phyloP scores from a whole-genome alignment of 164 flowering plant species.

The Santalum album region DNA sequence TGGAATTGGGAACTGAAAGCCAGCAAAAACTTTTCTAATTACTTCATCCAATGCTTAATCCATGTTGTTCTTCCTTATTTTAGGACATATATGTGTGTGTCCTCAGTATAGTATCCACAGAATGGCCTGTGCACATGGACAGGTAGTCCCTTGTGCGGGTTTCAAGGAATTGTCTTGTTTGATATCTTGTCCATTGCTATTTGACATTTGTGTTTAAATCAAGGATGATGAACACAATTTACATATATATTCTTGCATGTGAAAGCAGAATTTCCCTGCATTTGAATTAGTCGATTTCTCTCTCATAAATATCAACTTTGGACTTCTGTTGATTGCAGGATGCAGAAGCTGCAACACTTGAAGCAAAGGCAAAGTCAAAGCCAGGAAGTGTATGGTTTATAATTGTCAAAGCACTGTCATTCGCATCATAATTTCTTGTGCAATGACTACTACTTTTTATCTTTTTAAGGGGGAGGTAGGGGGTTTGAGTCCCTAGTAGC shows the following conservation, averaged over 20 bases:
- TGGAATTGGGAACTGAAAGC: too few species aligned
- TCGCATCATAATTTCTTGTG: too few species aligned
- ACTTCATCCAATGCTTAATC: too few species aligned
- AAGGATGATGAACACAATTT: too few species aligned
- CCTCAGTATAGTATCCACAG: too few species aligned
- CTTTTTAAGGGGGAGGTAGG: too few species aligned
- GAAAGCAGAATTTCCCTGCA: not conserved
- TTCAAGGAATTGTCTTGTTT: too few species aligned
- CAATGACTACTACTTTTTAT: not conserved
- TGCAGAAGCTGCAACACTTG: conserved; percentile 86
- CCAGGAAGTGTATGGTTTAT: conserved; percentile 57
- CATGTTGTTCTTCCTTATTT: not conserved
- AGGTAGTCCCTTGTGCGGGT: too few species aligned
- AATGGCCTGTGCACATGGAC: too few species aligned
- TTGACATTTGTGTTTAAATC: not conserved
- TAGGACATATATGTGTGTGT: not conserved
- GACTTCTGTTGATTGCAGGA: conserved; percentile 44
- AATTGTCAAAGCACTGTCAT: not conserved
- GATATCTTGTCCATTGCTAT: not conserved
- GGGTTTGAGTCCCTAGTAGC: too few species aligned
- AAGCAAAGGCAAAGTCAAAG: conserved; percentile 78
- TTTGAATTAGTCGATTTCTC: not conserved
- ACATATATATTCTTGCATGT: not conserved
- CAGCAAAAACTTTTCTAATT: too few species aligned
- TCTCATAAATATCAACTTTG: not conserved